A percentile compares a stretch with the other conserved stretches of the same genome.
Evolutionary conservation across 768 basidiomycete genomes (phyloP).

Genomic region (Symmetrospora coprosmae): DNA sequence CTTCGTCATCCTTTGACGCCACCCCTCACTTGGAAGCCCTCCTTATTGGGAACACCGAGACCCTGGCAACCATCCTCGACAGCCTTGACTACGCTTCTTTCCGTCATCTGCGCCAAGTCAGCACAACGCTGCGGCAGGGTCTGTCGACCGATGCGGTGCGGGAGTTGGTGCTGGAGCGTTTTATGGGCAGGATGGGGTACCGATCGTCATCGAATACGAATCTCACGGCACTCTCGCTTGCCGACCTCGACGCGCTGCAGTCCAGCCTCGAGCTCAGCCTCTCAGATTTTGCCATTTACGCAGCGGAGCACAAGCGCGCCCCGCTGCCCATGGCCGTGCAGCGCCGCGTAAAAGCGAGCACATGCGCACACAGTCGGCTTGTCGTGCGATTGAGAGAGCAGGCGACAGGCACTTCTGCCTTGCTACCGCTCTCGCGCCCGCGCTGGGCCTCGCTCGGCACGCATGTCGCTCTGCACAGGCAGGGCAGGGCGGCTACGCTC

Average conservation of each 20-base stretch:
- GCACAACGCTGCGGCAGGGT: too few relatives aligned
- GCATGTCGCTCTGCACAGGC: slow-evolving; percentile 18
- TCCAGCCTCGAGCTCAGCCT: background rate
- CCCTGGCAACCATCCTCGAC: too few relatives aligned
- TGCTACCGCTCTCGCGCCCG: background rate
- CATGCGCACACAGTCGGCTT: slow-evolving; percentile 29
- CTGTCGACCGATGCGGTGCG: too few relatives aligned
- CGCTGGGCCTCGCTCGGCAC: background rate
- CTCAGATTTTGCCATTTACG: slow-evolving; percentile 23
- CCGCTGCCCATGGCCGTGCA: background rate
- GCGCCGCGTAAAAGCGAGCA: slow-evolving; percentile 22
- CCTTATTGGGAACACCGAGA: too few relatives aligned
- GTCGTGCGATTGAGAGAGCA: slow-evolving; percentile 28
- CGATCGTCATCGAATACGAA: background rate
- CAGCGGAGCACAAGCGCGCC: slow-evolving; percentile 40
- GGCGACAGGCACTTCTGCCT: background rate
- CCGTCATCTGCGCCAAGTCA: too few relatives aligned
- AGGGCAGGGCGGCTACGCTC: slow-evolving; percentile 24
- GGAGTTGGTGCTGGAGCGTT: slow-evolving; percentile 11
- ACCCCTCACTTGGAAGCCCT: too few relatives aligned
- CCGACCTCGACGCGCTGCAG: slow-evolving; percentile 29
- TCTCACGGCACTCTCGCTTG: slow-evolving; percentile 12
- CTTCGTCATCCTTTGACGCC: too few relatives aligned
- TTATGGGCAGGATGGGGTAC: background rate
- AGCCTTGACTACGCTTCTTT: too few relatives aligned